Conservation (phyloP, 768 basidiomycete species). For the Cytidiella melzeri region DNA sequence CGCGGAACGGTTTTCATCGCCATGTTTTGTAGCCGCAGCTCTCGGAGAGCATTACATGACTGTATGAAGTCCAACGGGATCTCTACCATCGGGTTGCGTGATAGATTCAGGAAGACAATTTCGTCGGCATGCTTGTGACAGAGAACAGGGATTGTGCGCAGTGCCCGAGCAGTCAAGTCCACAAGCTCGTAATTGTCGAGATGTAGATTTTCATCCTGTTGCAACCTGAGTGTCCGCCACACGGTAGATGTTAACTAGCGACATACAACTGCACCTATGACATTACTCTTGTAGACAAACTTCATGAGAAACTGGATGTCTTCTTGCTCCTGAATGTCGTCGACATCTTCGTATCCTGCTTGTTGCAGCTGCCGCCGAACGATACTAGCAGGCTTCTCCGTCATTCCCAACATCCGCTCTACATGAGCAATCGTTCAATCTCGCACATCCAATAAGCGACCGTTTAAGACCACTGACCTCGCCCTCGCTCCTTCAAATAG, state of each 20-base stretch:
- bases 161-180: constrained; percentile 73
- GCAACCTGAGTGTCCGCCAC: constrained; percentile 5
- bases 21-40: constrained; percentile 85
- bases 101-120: constrained; percentile 82
- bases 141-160: constrained; percentile 84
- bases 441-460: neutral
- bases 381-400: constrained; percentile 81
- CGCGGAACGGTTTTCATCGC: constrained; percentile 91
- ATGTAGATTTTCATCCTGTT: constrained; percentile 66
- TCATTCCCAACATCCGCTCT: constrained; percentile 81
- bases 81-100: constrained; percentile 92
- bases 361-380: constrained; percentile 79
- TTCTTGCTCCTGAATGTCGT: constrained; percentile 72
- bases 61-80: constrained; percentile 96
- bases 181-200: constrained; percentile 71
- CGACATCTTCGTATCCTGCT: constrained; percentile 80
- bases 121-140: constrained; percentile 80
- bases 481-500: constrained; percentile 70
- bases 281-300: constrained; percentile 82
- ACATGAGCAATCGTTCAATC: constrained; percentile 1
- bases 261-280: constrained; percentile 58
- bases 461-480: constrained; percentile 52
- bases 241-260: neutral
- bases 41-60: constrained; percentile 74
- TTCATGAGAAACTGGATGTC: constrained; percentile 82